Evolutionary conservation across 2,329 filamentous ascomycete genomes (phyloP), one percentile per base, ranked within the genome.

Genomic region (Hymenotorrendiella dingleyae): DNA sequence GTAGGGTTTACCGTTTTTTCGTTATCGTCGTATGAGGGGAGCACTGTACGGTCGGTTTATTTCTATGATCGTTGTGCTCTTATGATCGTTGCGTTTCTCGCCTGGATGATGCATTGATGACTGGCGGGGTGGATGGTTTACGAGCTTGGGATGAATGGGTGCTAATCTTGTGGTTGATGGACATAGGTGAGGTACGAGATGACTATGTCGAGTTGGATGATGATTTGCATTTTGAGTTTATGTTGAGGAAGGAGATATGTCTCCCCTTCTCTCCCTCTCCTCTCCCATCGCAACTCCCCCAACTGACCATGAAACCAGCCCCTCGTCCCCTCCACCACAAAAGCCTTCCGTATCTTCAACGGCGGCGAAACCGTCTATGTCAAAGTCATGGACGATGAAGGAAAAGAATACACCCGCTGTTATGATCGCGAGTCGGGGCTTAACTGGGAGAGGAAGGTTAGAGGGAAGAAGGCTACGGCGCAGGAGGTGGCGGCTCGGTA

Each of bases 341-440:
- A 30, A 9, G 28, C 12, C 6, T 30, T 30, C n/a, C 28, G 28
- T 14, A 16, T 12, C 1, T 40, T 40, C 12, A 26, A 40, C 33
- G 28, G 38, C 8, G 38, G 38, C 16, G 27, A 40, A 26, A 40
- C 38, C 9, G 38, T 40, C 21, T 24, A 40, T 40, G 38, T 40
- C 17, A 40, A 40, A 17, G 22, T 40, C 11, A 19, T 40, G 38
- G 38, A 40, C 33, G 38, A 40, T 32, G 38, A 40, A 5, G 38
- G 37, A 4, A 33, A 11, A 17, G 38, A 40, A 14, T 40, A 40
- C 17, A 14, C 22, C 10, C 17, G 11, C 12, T 5, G 17, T 33
- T 40, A 40, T 40, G 19, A 6, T 4, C 3, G 28, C 5, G 11
- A 28, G 27, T 26, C 19, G 35, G 26, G n/a, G n/a, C 12, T 12